Evolutionary conservation across 768 basidiomycete species (phyloP).

Genomic region (Lactarius tabidus): DNA sequence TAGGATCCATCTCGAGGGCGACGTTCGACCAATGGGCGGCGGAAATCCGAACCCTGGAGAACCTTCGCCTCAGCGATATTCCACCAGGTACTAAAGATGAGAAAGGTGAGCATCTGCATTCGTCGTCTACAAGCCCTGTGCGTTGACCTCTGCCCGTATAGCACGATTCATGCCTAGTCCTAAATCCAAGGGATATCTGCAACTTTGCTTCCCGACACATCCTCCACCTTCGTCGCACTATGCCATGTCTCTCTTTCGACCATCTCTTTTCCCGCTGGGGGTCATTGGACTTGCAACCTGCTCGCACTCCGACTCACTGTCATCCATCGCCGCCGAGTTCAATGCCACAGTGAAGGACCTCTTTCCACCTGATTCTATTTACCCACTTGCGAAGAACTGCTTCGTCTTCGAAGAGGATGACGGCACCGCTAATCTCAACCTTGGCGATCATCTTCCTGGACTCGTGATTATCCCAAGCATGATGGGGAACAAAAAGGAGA

Average conservation of each 20-base stretch:
- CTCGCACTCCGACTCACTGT: constrained; percentile 49
- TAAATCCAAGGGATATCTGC: constrained; percentile 73
- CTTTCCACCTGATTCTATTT: constrained; percentile 62
- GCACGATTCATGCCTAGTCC: constrained; percentile 81
- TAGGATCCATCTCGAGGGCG: constrained; percentile 67
- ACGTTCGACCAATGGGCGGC: constrained; percentile 70
- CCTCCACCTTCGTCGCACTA: constrained; percentile 66
- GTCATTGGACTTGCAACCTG: constrained; percentile 84
- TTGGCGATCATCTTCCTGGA: constrained; percentile 54
- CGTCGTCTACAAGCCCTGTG: neutral
- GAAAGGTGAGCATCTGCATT: constrained; percentile 46
- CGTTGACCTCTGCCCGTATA: constrained; percentile 30
- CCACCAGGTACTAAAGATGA: constrained; percentile 76
- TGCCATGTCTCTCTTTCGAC: constrained; percentile 67
- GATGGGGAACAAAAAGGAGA: constrained; percentile 85
- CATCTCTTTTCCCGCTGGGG: constrained; percentile 80
- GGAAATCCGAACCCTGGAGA: constrained; percentile 69
- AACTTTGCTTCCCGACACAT: constrained; percentile 73
- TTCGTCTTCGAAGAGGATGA: constrained; percentile 79
- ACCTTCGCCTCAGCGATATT: constrained; percentile 76
- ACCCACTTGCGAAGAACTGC: constrained; percentile 76
- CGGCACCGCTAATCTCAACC: constrained; percentile 50
- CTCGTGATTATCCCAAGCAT: constrained; percentile 76
- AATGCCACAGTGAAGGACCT: constrained; percentile 58
- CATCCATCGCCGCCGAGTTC: constrained; percentile 60